Evolutionary conservation across 2,329 filamentous ascomycete genomes (phyloP), one percentile per base, ranked within the genome.

Genomic region (Botryotinia convoluta): DNA sequence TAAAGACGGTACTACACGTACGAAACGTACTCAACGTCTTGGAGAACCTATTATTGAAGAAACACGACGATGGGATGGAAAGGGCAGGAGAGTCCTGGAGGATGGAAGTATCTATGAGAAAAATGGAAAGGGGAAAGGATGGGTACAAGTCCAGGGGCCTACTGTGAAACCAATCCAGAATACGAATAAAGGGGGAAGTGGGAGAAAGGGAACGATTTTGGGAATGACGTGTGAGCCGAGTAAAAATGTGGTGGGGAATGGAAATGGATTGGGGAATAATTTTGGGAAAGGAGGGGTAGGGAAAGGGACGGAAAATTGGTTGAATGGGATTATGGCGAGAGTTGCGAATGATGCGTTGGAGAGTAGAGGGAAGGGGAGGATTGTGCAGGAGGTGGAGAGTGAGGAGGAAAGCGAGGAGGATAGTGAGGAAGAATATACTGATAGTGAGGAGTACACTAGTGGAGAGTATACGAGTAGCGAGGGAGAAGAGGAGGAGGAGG

Each of bases 71-170:
- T 72, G 71, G 71, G 71, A 72, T 51, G 71, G 71, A n/a, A 69
- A 61, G 26, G 71, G 71, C 9, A 69, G 71, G 35, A 61, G 63
- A 12, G 51, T 72, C 3, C 45, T 72, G 18, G 71, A 72, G 51
- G 63, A 72, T 69, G 71, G 71, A 37, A 72, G 71, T 51, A 51
- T 72, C 6, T 72, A 69, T 26, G 71, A 72, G 42, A 72, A 72
- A 10, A 72, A 69, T 60, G 71, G 71, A 10, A 72, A 72, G 42
- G 71, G 71, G 45, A 72, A 45, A 26, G 71, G 71, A 29, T 72
- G 71, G 71, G 65, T 65, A 20, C 63, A 69, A 26, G 71, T 72
- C 22, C 63, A 61, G 35, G 63, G 26, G 9, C 71, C 71, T 26
- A 69, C 63, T 32, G 63, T 72, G 39, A 60, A 72, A 20, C 26